Conservation (phyloP, 352 stramenopile genomes). For the Phytopythium oedochilum region DNA sequence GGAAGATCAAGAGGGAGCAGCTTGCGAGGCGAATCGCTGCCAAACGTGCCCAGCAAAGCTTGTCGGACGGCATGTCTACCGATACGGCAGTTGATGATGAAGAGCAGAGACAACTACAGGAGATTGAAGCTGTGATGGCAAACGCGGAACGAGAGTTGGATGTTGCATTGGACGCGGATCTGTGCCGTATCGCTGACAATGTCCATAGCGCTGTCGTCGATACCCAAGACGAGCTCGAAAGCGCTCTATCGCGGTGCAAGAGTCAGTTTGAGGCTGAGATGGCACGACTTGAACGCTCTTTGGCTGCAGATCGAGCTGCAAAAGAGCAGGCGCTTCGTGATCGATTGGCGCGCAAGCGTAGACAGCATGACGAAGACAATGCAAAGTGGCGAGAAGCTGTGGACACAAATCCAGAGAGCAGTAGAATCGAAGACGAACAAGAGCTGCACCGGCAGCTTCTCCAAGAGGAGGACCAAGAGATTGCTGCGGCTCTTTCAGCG, state of each 20-base stretch:
- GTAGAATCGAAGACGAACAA: not conserved
- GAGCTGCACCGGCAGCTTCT: not conserved
- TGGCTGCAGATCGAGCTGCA: conserved; percentile 13
- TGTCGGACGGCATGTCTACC: not conserved
- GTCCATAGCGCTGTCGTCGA: conserved; percentile 14
- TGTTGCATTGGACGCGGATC: conserved; percentile 15
- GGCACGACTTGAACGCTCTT: conserved; percentile 10
- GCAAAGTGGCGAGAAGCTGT: not conserved
- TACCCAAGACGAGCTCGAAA: conserved; percentile 21
- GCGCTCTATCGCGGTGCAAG: conserved; percentile 17
- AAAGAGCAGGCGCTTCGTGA: conserved; percentile 17
- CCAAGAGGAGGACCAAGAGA: not conserved
- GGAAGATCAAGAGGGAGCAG: conserved; percentile 9
- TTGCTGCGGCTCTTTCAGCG: not conserved
- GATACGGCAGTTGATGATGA: conserved; percentile 3
- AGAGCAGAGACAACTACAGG: conserved; percentile 1
- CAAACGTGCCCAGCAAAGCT: conserved; percentile 7
- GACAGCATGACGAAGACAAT: not conserved
- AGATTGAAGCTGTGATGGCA: conserved; percentile 13
- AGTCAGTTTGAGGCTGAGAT: conserved; percentile 22
- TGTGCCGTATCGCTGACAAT: conserved; percentile 17
- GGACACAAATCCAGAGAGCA: not conserved
- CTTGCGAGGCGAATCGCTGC: conserved; percentile 14
- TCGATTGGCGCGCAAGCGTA: conserved; percentile 10
- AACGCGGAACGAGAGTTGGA: conserved; percentile 17